Evolutionary conservation across 331 rosid genomes (phyloP).

Genomic region (Acacia concinna): DNA sequence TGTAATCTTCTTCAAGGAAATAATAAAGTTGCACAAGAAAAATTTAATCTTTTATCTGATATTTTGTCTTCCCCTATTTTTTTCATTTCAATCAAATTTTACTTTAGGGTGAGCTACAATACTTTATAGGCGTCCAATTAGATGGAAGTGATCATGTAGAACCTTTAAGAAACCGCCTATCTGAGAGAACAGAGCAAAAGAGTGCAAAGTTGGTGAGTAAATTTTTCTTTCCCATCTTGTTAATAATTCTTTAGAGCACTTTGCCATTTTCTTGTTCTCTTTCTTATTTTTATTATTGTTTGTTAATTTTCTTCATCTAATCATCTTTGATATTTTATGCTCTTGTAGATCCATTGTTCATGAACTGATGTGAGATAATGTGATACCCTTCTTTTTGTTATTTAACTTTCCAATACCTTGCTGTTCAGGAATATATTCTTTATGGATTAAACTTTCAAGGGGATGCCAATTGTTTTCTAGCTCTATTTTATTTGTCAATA

Average conservation of each 20-base stretch:
- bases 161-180: constrained; percentile 62
- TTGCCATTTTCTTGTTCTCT: background rate
- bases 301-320: background rate
- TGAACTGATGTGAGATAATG: background rate
- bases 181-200: constrained; percentile 60
- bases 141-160: constrained; percentile 92
- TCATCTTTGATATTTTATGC: background rate
- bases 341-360: background rate
- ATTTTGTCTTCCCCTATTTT: background rate
- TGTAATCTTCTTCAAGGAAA: constrained; percentile 8
- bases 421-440: background rate
- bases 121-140: constrained; percentile 91
- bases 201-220: constrained; percentile 67
- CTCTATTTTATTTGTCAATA: background rate
- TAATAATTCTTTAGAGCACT: background rate
- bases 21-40: constrained; percentile 8
- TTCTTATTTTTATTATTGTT: background rate
- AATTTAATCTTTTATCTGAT: constrained; percentile 16
- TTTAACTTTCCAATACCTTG: constrained; percentile 12
- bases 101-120: constrained; percentile 91
- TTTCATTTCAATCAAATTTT: background rate
- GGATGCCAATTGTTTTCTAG: background rate
- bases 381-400: constrained; percentile 1
- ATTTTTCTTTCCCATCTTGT: background rate
- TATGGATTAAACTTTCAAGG: background rate